Evolutionary conservation across 352 stramenopile genomes (phyloP), one percentile per base, ranked within the genome.

Genomic region (Aphanomyces stellatus): DNA sequence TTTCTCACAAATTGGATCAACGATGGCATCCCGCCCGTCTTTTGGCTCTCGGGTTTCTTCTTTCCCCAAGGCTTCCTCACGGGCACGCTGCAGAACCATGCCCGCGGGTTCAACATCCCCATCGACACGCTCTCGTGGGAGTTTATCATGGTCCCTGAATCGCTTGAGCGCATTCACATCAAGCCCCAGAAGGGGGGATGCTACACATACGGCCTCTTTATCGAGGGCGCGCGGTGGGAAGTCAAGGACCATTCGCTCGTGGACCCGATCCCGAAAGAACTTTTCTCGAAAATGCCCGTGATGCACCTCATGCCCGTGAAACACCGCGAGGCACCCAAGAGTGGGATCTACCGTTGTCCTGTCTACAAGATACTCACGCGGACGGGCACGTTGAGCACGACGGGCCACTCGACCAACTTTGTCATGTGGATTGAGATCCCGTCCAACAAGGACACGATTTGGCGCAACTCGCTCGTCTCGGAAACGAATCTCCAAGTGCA

Each of bases 401-500:
- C 95, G 0, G 95, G 95, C 42, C 95, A 98, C 72, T 97, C 87
- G 34, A 98, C 95, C 27, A 98, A 98, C 80, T 98, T 98, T 76
- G 88, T 98, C 62, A 97, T 98, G 71, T 98, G 94, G 95, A 96
- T 98, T 68, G 93, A 98, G 56, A 83, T 98, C 17, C 95, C 95
- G 34, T 89, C 79, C 15, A 87, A 88, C 59, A 82, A 85, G 41
- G 78, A 55, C 55, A 93, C 76, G 28, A 86, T 84, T 80, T 91
- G 76, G 74, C 83, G 89, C 43, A 96, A 90, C 51, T 90, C 80
- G 25, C 80, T 97, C 30, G 91, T 97, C n/a, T 97, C 90, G 0
- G 91, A 97, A 75, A 97, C 91, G 33, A 97, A 97, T 63, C 69
- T 93, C 10, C 87, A 91, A 62, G 90, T 93, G 67, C 85, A 90